Evolutionary conservation across 2,329 filamentous ascomycete genomes (phyloP), one percentile per base, ranked within the genome.

Genomic region (Pseudocercospora cruenta): DNA sequence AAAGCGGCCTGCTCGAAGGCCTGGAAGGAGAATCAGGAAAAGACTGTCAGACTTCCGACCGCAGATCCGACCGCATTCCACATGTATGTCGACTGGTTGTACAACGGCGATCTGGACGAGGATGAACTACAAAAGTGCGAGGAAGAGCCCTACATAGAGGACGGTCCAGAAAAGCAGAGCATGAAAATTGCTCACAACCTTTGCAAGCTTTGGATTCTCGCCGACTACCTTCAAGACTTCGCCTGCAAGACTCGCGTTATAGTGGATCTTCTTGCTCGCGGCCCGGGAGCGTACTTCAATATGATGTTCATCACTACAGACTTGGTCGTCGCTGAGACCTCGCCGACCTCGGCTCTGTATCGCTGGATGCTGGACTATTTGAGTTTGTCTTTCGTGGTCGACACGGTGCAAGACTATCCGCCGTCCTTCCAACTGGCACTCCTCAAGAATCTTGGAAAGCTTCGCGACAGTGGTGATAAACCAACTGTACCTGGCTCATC

Each of bases 21-120:
- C 22, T 53, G 49, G 49, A 53, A 53, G 22, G 49, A 53, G 14
- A 53, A 53, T 53, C 49, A 53, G 49, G 49, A 53, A 19, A 53
- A 53, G 14, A 53, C 49, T 2, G 22, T 53, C 22, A 53, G 16
- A 12, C 49, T 53, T 10, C 19, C 49, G 14, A 10, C 5, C 3
- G 7, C 19, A 5, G 8, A 53, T 16, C 22, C 49, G 4, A 14
- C 1, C 2, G 22, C 14, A 1, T 53, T 53, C 21, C 49, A 9
- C 2, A 22, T 6, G 5, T 53, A 53, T 14, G 19, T 53, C 3
- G 22, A 53, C 22, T 53, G 22, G 49, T 8, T 28, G 10, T 26
- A 24, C 12, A 5, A 22, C 10, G 47, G 47, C 47, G 22, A 51
- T n/a, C 9, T 51, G 3, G 16, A 51, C 16, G 47, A 51, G 16